phyloP scores from a whole-genome alignment of 306 rosid species.

The Delonix regia region DNA sequence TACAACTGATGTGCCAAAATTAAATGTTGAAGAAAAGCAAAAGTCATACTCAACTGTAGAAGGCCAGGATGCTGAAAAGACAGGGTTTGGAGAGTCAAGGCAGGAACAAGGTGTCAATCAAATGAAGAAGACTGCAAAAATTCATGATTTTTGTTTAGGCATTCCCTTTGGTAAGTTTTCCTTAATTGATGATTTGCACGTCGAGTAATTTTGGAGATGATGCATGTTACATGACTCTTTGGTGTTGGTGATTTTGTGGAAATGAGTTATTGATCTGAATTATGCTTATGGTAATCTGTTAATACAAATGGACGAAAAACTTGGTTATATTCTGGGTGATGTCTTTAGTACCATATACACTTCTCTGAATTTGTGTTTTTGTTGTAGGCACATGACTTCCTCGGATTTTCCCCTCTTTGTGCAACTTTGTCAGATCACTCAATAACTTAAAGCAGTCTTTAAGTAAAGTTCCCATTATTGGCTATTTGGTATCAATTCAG shows the following conservation, averaged over 20 bases:
- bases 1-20: conserved; percentile 46
- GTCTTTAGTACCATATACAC: background rate
- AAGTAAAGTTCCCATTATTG: background rate
- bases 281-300: background rate
- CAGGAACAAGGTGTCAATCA: conserved; percentile 41
- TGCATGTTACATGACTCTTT: conserved; percentile 15
- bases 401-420: background rate
- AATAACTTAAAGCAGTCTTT: background rate
- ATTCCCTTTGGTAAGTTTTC: conserved; percentile 83
- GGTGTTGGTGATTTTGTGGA: background rate
- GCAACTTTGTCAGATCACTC: background rate
- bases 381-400: background rate
- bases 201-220: conserved; percentile 14
- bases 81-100: conserved; percentile 36
- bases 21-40: conserved; percentile 45
- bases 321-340: background rate
- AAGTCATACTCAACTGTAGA: conserved; percentile 43
- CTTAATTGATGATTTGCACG: conserved; percentile 29
- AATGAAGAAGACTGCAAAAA: conserved; percentile 62
- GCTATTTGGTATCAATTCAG: conserved; percentile 3
- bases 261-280: background rate
- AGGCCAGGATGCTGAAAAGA: conserved; percentile 41
- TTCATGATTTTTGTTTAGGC: conserved; percentile 97
- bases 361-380: background rate
- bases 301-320: background rate